These are phyloP conservation scores for Chlorella sp. DNA, from an alignment of 139 green algal species.

Conservation along the genomic window DNA sequence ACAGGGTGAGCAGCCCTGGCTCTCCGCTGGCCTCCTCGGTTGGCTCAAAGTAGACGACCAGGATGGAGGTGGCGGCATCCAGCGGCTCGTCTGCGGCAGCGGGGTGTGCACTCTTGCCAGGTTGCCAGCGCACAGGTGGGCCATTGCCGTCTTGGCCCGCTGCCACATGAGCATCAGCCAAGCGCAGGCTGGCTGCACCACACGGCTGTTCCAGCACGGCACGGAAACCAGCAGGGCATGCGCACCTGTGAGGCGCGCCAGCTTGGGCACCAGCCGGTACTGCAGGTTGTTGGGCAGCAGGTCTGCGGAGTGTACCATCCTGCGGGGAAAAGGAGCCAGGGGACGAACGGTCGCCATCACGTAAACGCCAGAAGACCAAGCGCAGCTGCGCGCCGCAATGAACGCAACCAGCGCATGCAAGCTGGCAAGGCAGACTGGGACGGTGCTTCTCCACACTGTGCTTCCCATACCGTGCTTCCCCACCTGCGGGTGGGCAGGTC, in stretches of 20 bases:
- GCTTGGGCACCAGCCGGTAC: background rate
- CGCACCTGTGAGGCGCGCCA: slow-evolving; percentile 2
- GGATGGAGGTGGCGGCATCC: slow-evolving; percentile 35
- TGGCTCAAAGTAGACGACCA: slow-evolving; percentile 32
- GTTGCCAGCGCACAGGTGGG: too few relatives aligned
- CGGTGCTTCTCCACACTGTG: background rate
- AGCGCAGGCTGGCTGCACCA: too few relatives aligned
- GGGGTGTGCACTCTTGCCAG: background rate
- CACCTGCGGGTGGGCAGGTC: slow-evolving; percentile 38
- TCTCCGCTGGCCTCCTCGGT: background rate
- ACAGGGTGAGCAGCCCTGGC: slow-evolving; percentile 10
- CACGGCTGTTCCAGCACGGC: too few relatives aligned
- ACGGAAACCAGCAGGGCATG: background rate
- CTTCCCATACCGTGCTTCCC: background rate
- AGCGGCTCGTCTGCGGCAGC: slow-evolving; percentile 35
- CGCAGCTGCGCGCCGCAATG: too few relatives aligned
- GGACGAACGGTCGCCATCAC: background rate
- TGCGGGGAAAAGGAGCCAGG: background rate
- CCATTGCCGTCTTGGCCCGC: too few relatives aligned
- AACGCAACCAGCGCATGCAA: background rate
- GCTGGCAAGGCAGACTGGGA: background rate
- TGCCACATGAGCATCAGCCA: too few relatives aligned
- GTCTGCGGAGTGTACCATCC: slow-evolving; percentile 18
- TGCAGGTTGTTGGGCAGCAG: slow-evolving; percentile 8
- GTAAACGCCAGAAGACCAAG: background rate